A percentile compares a stretch with the other conserved stretches of the same genome.
These are phyloP conservation scores for Nissolia schottii DNA, from an alignment of 306 rosid genomes.

Conservation along the genomic window DNA sequence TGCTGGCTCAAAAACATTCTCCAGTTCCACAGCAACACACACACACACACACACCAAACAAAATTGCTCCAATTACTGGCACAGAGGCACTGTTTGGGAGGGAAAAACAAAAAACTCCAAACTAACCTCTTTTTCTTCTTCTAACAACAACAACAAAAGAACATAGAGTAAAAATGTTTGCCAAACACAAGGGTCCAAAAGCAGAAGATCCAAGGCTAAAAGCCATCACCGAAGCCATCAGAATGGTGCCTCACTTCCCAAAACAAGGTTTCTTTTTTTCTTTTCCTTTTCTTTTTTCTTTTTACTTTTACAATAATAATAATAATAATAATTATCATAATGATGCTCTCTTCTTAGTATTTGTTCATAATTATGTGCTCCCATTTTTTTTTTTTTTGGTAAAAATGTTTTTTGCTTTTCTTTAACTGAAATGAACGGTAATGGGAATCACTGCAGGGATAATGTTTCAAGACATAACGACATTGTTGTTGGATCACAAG, in stretches of 20 bases:
- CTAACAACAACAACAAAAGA: background rate
- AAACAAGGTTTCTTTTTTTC: background rate
- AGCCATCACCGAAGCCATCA: background rate
- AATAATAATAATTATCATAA: background rate
- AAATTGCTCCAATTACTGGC: background rate
- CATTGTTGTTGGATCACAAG: background rate
- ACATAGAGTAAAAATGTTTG: slow-evolving; percentile 74
- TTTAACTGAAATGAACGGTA: background rate
- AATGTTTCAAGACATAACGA: background rate
- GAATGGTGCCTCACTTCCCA: background rate
- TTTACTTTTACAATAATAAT: background rate
- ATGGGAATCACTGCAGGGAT: background rate
- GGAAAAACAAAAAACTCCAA: slow-evolving; percentile 13
- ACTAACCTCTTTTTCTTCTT: background rate
- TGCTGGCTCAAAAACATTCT: slow-evolving; percentile 24
- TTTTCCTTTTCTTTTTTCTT: too few relatives aligned
- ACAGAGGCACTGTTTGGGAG: slow-evolving; percentile 22
- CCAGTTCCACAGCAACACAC: too few relatives aligned
- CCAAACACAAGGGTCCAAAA: slow-evolving; percentile 59
- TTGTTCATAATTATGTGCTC: background rate
- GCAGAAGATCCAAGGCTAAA: background rate
- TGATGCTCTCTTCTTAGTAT: background rate
- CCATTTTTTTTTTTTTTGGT: background rate
- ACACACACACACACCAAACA: background rate
- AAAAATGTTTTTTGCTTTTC: background rate